A percentile compares a stretch with the other conserved stretches of the same genome.
These are phyloP conservation scores for Solioccasus polychromus DNA, from an alignment of 768 basidiomycete genomes.

Conservation along the genomic window DNA sequence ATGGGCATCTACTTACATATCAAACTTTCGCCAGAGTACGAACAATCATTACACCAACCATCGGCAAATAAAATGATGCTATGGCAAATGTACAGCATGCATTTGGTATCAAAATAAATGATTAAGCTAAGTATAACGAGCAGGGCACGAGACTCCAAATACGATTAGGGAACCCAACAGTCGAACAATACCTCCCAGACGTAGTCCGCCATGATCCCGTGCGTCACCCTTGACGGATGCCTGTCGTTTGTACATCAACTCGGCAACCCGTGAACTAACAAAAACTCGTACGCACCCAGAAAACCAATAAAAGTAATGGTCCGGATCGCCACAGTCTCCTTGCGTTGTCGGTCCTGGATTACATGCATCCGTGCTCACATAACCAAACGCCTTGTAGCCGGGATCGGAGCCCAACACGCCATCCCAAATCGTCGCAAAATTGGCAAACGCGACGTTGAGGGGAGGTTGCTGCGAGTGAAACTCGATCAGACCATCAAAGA, in stretches of 20 bases:
- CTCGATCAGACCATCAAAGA: constrained; percentile 40
- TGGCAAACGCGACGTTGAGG: constrained; percentile 43
- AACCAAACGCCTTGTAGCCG: constrained; percentile 49
- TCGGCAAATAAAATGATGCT: no score
- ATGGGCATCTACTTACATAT: no score
- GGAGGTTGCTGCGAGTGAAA: constrained; percentile 30
- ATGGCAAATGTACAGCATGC: no score
- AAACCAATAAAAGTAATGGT: constrained; percentile 55
- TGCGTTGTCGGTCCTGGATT: constrained; percentile 34
- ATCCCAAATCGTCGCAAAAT: constrained; percentile 50
- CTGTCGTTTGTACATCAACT: constrained; percentile 24
- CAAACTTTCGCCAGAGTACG: no score
- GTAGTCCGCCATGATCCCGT: constrained; percentile 53
- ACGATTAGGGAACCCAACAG: constrained; percentile 24
- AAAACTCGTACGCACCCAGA: constrained; percentile 35
- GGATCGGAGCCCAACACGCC: constrained; percentile 44
- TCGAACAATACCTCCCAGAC: constrained; percentile 38
- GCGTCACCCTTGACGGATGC: constrained; percentile 49
- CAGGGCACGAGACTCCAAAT: no score
- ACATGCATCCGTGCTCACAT: constrained; percentile 39
- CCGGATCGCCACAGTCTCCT: constrained; percentile 38
- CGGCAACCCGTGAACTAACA: neutral
- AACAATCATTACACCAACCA: no score
- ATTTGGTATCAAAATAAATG: no score
- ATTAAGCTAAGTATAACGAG: no score